Evolutionary conservation across 192 early-diverging fungal species (phyloP), one percentile per base, ranked within the genome.

Genomic region (Globomyces pollinis-pini): DNA sequence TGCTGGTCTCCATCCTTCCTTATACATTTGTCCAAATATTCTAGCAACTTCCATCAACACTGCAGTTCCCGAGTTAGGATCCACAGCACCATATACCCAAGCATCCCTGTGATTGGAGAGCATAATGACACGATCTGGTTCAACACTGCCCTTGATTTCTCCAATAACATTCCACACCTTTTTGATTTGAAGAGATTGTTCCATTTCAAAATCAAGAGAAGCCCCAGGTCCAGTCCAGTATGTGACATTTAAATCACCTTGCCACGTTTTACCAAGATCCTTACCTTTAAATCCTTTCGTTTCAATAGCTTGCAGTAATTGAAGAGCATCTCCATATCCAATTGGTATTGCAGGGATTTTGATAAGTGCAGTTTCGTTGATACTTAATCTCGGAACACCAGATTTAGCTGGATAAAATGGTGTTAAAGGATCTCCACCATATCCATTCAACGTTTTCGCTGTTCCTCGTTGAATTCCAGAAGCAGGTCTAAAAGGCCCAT

Each of bases 91-190:
- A 2, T 67, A 68, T 11, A 77, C 70, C 84, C 83, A 84, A 6
- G 83, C 73, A 55, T 85, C 84, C 38, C 83, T 70, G 38, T 85
- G 84, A 59, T 79, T 81, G 31, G 81, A 81, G 20, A 83, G 51
- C 12, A 85, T 65, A 28, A 85, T 63, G 0, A 66, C 67, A 15
- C 62, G 68, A 29, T 77, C 71, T 9, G 73, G 65, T 8, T 82
- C 72, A 18, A 69, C 63, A 38, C 49, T 62, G 9, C 84, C 84
- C 28, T 66, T 33, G 59, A 85, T 85, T 1, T 63, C 65, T 13
- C 67, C 82, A 30, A 84, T 70, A 41, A 85, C 78, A 49, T 85
- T 84, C 65, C 73, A 78, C 30, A 85, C 75, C 2, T 79, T 61
- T 3, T 45, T 62, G 0, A 70, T 68, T 21, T 68, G 66, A 51